These are phyloP conservation scores for Corymbia maculata DNA, from an alignment of 345 rosid genomes.

Conservation along the genomic window DNA sequence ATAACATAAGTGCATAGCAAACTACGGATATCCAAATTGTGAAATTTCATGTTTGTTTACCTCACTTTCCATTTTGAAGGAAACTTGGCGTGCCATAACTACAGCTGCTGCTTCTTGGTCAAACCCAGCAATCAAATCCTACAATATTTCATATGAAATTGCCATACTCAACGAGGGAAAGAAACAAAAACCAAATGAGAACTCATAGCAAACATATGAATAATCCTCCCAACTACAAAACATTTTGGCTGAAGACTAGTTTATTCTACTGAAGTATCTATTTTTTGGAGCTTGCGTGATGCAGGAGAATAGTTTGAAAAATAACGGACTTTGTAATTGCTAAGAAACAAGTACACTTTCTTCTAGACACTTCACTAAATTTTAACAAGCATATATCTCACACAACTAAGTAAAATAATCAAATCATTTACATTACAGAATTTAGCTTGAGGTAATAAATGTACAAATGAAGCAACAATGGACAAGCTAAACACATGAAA, in stretches of 20 bases:
- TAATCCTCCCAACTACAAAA: not conserved
- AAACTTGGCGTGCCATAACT: constrained; percentile 84
- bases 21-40: not conserved
- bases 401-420: not conserved
- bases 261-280: not conserved
- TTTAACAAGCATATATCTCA: not conserved
- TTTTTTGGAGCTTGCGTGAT: not conserved
- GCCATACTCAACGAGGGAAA: not conserved
- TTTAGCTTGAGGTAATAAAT: not conserved
- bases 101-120: constrained; percentile 99
- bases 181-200: not conserved
- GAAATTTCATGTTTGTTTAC: constrained; percentile 18
- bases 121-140: constrained; percentile 94
- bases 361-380: not conserved
- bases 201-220: not conserved
- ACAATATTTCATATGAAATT: constrained; percentile 4
- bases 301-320: not conserved
- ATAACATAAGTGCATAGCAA: not conserved
- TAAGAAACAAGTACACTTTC: not conserved
- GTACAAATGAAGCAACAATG: not conserved
- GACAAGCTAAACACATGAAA: not conserved
- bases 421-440: not conserved
- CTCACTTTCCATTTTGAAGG: constrained; percentile 98
- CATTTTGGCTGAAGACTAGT: not conserved
- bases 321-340: not conserved